phyloP scores from a whole-genome alignment of 2,329 filamentous ascomycete species.

The Amylocarpus encephaloides region DNA sequence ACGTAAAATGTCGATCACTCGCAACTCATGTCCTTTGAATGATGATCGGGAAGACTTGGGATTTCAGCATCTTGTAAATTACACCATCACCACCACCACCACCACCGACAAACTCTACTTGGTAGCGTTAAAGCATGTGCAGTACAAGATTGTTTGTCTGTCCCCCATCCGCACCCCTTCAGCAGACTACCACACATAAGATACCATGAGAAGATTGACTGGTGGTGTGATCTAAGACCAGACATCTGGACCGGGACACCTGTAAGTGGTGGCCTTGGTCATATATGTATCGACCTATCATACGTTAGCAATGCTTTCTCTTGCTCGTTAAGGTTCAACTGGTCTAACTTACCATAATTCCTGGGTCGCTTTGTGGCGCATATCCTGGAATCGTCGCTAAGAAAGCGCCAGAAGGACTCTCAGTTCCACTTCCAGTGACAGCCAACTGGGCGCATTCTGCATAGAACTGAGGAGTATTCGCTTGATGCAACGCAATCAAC shows the following conservation, averaged over 20 bases:
- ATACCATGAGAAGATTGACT: too few species aligned
- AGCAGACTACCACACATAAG: neutral
- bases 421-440: conserved; percentile 43
- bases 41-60: too few species aligned
- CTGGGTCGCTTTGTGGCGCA: conserved; percentile 18
- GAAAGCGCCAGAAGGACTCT: conserved; percentile 30
- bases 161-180: neutral
- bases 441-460: conserved; percentile 50
- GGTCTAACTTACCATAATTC: conserved; percentile 30
- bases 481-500: conserved; percentile 49
- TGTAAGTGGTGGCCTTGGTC: conserved; percentile 40
- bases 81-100: too few species aligned
- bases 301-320: conserved; percentile 2
- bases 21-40: too few species aligned
- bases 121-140: too few species aligned
- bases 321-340: neutral
- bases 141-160: too few species aligned
- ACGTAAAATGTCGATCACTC: too few species aligned
- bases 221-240: conserved; percentile 29
- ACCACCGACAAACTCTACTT: too few species aligned
- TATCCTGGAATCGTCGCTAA: conserved; percentile 24
- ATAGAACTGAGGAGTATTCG: conserved; percentile 47
- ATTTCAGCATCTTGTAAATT: too few species aligned
- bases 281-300: conserved; percentile 42
- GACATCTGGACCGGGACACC: conserved; percentile 41